Evolutionary conservation across 768 basidiomycete species (phyloP).

Genomic region (Mycena filopes): DNA sequence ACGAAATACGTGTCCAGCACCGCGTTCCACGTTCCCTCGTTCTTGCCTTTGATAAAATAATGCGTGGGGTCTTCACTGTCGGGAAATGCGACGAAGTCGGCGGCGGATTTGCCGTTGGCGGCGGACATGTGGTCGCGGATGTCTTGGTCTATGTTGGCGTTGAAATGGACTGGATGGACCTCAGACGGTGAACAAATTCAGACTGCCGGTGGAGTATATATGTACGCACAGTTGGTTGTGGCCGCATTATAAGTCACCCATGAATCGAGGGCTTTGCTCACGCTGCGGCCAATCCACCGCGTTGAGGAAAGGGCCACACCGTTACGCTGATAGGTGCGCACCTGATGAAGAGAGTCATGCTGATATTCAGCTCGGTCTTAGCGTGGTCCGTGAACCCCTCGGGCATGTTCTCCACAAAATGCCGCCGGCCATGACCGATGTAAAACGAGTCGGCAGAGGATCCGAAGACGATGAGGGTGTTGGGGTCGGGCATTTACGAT

Average conservation of each 20-base stretch:
- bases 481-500: conserved; percentile 12
- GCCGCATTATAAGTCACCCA: conserved; percentile 17
- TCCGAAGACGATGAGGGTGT: conserved; percentile 15
- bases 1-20: not conserved
- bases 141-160: conserved; percentile 3
- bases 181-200: too few relatives aligned
- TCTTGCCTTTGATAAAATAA: conserved; percentile 19
- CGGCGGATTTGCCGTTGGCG: conserved; percentile 20
- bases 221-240: conserved; percentile 9
- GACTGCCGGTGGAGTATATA: too few relatives aligned
- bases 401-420: conserved; percentile 21
- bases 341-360: conserved; percentile 26
- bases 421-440: conserved; percentile 23
- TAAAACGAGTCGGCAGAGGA: conserved; percentile 20
- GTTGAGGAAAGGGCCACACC: too few relatives aligned
- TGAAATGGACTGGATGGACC: conserved; percentile 30
- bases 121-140: conserved; percentile 18
- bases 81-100: conserved; percentile 19
- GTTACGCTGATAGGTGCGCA: too few relatives aligned
- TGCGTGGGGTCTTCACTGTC: conserved; percentile 1
- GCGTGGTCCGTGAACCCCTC: conserved; percentile 18
- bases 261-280: not conserved
- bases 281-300: not conserved
- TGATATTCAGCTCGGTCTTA: conserved; percentile 6
- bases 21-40: conserved; percentile 7